phyloP scores from a whole-genome alignment of 305 asterid genomes.

The Rubia peregrina region DNA sequence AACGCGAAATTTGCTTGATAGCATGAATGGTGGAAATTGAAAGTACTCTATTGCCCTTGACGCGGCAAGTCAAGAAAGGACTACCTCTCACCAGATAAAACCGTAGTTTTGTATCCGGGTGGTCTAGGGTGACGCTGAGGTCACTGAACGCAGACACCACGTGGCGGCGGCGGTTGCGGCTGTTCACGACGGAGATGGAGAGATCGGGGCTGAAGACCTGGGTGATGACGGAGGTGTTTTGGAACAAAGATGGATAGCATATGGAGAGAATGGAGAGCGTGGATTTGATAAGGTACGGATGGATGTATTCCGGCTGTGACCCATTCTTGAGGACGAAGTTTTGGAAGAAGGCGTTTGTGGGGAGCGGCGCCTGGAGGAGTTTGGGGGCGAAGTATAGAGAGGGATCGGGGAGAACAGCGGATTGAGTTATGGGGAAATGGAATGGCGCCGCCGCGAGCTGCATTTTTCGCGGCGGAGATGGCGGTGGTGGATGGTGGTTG shows the following conservation, averaged over 20 bases:
- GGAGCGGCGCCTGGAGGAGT: constrained; percentile 58
- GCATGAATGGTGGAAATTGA: constrained; percentile 70
- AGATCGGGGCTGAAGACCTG: constrained; percentile 53
- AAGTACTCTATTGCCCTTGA: constrained; percentile 26
- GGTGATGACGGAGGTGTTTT: constrained; percentile 45
- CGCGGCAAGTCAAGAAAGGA: constrained; percentile 65
- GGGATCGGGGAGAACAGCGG: constrained; percentile 74
- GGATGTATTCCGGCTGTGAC: constrained; percentile 72
- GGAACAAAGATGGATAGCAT: constrained; percentile 49
- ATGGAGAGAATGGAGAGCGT: constrained; percentile 47
- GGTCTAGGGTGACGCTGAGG: constrained; percentile 61
- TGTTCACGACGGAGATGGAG: constrained; percentile 37
- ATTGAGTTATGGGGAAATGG: constrained; percentile 48
- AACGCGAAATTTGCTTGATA: constrained; percentile 39
- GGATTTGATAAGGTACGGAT: constrained; percentile 63
- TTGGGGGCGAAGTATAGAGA: constrained; percentile 49
- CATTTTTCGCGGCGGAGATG: background rate
- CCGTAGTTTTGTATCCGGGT: constrained; percentile 54
- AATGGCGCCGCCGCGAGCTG: constrained; percentile 17
- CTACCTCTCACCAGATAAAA: constrained; percentile 71
- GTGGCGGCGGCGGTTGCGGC: constrained; percentile 31
- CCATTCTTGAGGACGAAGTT: constrained; percentile 65
- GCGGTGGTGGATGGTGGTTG: background rate
- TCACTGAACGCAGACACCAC: constrained; percentile 51
- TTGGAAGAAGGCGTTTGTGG: constrained; percentile 79